Percentiles rank a stretch among this genome's conserved stretches.
Evolutionary conservation across 495 filamentous ascomycete genomes (phyloP).

Genomic region (Podospora comata): DNA sequence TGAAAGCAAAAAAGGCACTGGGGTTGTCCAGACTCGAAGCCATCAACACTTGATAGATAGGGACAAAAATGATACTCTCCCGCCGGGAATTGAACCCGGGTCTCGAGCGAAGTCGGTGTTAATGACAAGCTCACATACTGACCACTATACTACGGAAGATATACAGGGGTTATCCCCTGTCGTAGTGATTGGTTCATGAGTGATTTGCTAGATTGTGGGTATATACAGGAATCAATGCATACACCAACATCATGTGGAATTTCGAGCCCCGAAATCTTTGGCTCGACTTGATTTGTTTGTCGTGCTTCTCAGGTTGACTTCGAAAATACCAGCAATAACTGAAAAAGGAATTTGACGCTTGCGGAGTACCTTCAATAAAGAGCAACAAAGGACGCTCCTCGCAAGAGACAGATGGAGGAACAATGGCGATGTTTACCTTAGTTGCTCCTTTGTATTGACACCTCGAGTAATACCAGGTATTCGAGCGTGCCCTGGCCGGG

Average conservation of each 20-base stretch:
- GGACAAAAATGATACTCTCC: constrained; percentile 25
- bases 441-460: neutral
- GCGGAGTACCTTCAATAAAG: neutral
- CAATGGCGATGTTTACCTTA: neutral
- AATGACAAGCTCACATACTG: constrained; percentile 34
- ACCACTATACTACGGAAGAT: constrained; percentile 36
- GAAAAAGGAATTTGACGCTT: no score
- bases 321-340: no score
- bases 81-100: constrained; percentile 35
- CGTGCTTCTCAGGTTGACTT: no score
- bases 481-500: no score
- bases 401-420: neutral
- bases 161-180: constrained; percentile 24
- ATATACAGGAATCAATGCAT: no score
- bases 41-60: neutral
- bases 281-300: no score
- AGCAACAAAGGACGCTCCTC: neutral
- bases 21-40: no score
- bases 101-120: constrained; percentile 25
- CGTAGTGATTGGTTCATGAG: constrained; percentile 24
- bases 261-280: no score
- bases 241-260: no score
- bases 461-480: neutral
- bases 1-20: neutral
- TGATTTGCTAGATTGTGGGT: neutral